These are phyloP conservation scores for Penicillium frequentans DNA, from an alignment of 2,329 filamentous ascomycete genomes.

Conservation along the genomic window DNA sequence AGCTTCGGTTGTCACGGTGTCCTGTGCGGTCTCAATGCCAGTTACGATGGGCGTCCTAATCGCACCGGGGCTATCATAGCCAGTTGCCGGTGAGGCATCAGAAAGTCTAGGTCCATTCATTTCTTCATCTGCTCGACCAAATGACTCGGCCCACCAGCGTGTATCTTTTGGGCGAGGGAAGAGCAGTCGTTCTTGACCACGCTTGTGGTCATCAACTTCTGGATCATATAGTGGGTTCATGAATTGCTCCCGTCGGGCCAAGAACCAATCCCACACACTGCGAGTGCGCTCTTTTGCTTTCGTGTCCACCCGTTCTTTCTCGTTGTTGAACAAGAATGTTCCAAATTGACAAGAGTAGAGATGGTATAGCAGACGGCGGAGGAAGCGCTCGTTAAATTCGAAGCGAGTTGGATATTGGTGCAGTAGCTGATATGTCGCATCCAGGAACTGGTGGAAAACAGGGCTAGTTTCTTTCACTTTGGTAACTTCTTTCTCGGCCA, in stretches of 20 bases:
- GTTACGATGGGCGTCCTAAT: constrained; percentile 56
- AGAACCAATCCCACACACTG: constrained; percentile 95
- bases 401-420: constrained; percentile 85
- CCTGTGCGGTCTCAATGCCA: constrained; percentile 60
- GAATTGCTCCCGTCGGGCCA: constrained; percentile 78
- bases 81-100: constrained; percentile 46
- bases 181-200: constrained; percentile 78
- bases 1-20: constrained; percentile 49
- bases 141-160: constrained; percentile 92
- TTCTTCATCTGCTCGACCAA: constrained; percentile 82
- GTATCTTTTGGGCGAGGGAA: constrained; percentile 75
- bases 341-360: constrained; percentile 95
- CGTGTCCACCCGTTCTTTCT: constrained; percentile 78
- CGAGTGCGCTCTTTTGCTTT: constrained; percentile 69
- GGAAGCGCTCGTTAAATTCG: constrained; percentile 93
- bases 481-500: constrained; percentile 66
- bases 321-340: constrained; percentile 92
- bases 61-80: constrained; percentile 27
- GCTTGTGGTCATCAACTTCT: constrained; percentile 71
- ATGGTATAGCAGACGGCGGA: constrained; percentile 86
- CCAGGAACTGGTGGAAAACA: constrained; percentile 96
- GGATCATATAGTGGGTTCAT: constrained; percentile 77
- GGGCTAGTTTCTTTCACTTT: constrained; percentile 86
- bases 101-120: constrained; percentile 74
- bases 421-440: constrained; percentile 87